Evolutionary conservation across 2,329 filamentous ascomycete species (phyloP).

Genomic region (Exophiala mesophila): DNA sequence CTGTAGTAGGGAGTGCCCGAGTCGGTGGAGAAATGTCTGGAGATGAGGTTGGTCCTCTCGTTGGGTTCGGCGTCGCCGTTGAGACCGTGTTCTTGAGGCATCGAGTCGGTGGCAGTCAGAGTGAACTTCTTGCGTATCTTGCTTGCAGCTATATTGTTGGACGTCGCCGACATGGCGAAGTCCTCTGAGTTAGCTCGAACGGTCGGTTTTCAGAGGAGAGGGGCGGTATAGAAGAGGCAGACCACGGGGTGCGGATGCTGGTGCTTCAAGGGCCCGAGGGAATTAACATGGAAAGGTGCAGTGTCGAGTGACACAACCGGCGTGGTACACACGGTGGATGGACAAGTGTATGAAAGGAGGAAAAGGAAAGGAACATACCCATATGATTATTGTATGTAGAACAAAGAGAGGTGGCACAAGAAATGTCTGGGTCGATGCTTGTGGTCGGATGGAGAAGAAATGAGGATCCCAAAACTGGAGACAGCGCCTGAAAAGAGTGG

Average conservation of each 20-base stretch:
- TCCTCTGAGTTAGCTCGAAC: constrained; percentile 10
- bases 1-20: constrained; percentile 32
- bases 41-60: constrained; percentile 35
- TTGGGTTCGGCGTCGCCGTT: constrained; percentile 32
- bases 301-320: neutral
- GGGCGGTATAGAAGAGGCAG: neutral
- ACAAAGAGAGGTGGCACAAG: neutral
- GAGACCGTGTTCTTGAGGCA: constrained; percentile 23
- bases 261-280: neutral
- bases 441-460: neutral
- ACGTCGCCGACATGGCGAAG: constrained; percentile 15
- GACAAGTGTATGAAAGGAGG: too few relatives aligned
- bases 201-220: neutral
- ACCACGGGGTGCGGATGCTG: neutral
- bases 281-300: too few relatives aligned
- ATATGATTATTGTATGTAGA: neutral
- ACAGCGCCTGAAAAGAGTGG: neutral
- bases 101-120: constrained; percentile 12
- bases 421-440: neutral
- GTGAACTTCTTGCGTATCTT: constrained; percentile 18
- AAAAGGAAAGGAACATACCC: constrained; percentile 3
- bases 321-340: neutral
- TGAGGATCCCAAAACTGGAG: neutral
- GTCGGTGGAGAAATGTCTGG: constrained; percentile 17
- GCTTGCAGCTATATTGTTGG: constrained; percentile 19